Base-by-base conservation (phyloP, 805 yeast genomes). In the Metschnikowia cerradonensis region DNA sequence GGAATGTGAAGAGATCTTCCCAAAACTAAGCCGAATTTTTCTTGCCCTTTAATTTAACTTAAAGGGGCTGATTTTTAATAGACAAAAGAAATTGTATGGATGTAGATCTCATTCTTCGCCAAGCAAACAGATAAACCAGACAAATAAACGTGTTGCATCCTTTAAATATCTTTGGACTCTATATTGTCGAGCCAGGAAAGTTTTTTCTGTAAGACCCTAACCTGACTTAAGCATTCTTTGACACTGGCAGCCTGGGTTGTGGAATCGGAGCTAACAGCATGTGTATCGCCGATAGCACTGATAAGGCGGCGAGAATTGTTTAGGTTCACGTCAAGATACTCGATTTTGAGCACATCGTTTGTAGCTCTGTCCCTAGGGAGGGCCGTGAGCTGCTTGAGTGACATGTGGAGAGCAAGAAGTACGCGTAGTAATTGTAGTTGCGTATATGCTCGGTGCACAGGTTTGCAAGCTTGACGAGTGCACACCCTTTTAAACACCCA, bases 281-380 rank as follows among this genome's bases (percentile, higher is more conserved):
- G 52, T 23, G 58, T 53, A 11, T 49, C 49, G 22, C 53, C 45
- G 33, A 64, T 50, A 42, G 58, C 55, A 23, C 48, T 39, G 19
- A 71, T 71, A 36, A 71, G 60, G 46, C 65, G 67, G 23, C 75
- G 60, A 14, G 72, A 68, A 52, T 71, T 71, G 57, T 69, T 68
- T 44, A 71, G 57, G 50, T 71, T 71, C 39, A 64, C 66, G n/a
- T 69, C 73, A 19, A 71, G 62, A 51, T 69, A 71, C 35, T 71
- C 76, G 4, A 63, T 54, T 45, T 68, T 68, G 43, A 71, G 59
- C 40, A 62, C 59, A 51, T 71, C 76, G 39, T 69, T 64, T 22
- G 61, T 53, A 14, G 60, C 53, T 2, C 73, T 66, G 35, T 62
- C 61, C 4, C 72, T 64, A 2, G 75, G 73, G n/a, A 70, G 63